Base-by-base conservation (phyloP, 202 grass and related monocot genomes). In the Panicum virgatum region DNA sequence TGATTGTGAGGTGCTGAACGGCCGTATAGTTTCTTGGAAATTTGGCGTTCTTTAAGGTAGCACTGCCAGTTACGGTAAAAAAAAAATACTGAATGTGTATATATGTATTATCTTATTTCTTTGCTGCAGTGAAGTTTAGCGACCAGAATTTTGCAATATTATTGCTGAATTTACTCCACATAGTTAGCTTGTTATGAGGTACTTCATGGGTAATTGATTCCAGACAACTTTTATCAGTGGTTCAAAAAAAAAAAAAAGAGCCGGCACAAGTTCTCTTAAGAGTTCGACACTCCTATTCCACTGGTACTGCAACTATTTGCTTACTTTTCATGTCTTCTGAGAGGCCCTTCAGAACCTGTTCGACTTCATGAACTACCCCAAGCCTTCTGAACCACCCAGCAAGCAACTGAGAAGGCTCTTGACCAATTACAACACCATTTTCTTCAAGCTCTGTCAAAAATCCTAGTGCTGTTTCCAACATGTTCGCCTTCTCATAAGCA, bases 391-490 rank as follows among this genome's bases (percentile, higher is more conserved):
- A 92, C 92, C 96, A 98, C 19, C 73, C 85, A 13, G 78, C 89
- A 22, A 93, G 82, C 73, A 92, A 48, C 60, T 84, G 87, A 6
- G 86, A 88, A 20, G 91, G 84, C 68, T 90, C 92, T 40, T 83
- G 74, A 5, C 77, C 91, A 42, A 98, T 81, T 11, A 76, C 29
- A 20, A 85, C 11, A 0, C 88, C 87, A 5, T 84, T 85, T 64
- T 69, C 85, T 84, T 96, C 96, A 53, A 96, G 81, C 61, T 96
- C 96, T 64, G 84, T 40, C 66, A 98, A 83, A 89, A 98, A 93
- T 23, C 42, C 82, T 5, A 98, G 63, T 48, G 92, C 90, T 54
- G 85, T 75, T 58, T 96, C 77, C 22, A 99, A 68, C 19, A 68
- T 66, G 25, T 82, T 66, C 22, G 42, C 83, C 40, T 84, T 92